phyloP scores from a whole-genome alignment of 2,329 filamentous ascomycete genomes.

The Decorospora gaudefroyi region DNA sequence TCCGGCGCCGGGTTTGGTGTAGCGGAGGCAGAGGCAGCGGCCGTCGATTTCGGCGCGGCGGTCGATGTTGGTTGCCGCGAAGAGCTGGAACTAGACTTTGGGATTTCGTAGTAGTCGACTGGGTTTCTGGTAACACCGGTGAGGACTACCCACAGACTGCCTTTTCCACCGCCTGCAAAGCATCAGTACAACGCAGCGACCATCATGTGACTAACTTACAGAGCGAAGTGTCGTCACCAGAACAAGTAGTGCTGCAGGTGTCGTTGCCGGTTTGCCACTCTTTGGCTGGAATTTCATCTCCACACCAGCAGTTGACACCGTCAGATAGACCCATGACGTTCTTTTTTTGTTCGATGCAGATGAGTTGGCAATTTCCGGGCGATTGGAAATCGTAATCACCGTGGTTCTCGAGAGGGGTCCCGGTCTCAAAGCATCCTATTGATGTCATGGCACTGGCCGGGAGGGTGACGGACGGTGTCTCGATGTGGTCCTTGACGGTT shows the following conservation, averaged over 20 bases:
- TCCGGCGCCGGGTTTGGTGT: conserved; percentile 46
- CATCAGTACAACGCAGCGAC: conserved; percentile 26
- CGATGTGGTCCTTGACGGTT: conserved; percentile 31
- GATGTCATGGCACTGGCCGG: conserved; percentile 34
- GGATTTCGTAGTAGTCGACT: conserved; percentile 42
- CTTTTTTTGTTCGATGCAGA: conserved; percentile 55
- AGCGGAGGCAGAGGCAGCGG: conserved; percentile 14
- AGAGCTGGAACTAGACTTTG: conserved; percentile 25
- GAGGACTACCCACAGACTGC: conserved; percentile 57
- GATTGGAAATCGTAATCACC: conserved; percentile 59
- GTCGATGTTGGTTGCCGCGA: conserved; percentile 16
- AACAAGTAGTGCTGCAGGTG: conserved; percentile 68
- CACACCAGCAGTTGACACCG: conserved; percentile 72
- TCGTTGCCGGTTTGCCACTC: conserved; percentile 59
- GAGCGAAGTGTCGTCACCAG: conserved; percentile 59
- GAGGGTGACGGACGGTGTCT: conserved; percentile 40
- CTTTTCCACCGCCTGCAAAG: conserved; percentile 61
- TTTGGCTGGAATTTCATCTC: conserved; percentile 66
- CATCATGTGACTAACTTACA: conserved; percentile 59
- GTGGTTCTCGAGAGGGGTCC: conserved; percentile 54
- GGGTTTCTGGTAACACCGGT: conserved; percentile 54
- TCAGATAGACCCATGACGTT: conserved; percentile 66
- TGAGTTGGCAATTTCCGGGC: conserved; percentile 59
- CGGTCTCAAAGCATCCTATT: conserved; percentile 59
- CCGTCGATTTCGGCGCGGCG: conserved; percentile 25